phyloP scores from a whole-genome alignment of 2,329 filamentous ascomycete genomes.

The Aureobasidium sp. region DNA sequence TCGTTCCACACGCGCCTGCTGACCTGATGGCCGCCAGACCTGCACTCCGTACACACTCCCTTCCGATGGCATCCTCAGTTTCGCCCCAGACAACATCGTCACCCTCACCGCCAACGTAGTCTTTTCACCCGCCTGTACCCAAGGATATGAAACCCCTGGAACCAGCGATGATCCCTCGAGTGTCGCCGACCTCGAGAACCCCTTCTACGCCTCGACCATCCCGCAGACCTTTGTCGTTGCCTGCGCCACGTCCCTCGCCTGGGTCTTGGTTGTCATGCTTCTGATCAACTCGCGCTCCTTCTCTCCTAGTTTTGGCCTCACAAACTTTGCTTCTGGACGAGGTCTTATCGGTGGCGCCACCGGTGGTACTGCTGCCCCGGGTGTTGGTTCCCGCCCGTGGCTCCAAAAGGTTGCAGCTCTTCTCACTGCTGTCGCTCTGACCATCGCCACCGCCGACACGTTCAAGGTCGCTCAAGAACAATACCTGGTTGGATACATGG shows the following conservation, averaged over 20 bases:
- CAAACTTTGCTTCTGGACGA: conserved; percentile 51
- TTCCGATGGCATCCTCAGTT: conserved; percentile 46
- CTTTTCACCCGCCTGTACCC: conserved; percentile 50
- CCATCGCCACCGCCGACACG: conserved; percentile 86
- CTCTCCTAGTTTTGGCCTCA: conserved; percentile 63
- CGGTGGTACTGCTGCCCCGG: conserved; percentile 57
- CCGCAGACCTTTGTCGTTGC: conserved; percentile 90
- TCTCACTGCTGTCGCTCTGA: conserved; percentile 69
- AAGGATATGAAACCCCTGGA: conserved; percentile 27
- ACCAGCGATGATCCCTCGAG: conserved; percentile 37
- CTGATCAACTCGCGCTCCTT: conserved; percentile 93
- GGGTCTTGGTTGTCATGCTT: conserved; percentile 87
- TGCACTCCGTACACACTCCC: conserved; percentile 57
- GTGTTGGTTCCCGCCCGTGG: conserved; percentile 86
- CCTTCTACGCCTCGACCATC: conserved; percentile 89
- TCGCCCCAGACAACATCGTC: conserved; percentile 46
- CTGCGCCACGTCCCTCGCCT: conserved; percentile 81
- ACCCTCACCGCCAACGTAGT: conserved; percentile 51
- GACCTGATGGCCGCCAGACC: conserved; percentile 29
- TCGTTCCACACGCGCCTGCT: background rate
- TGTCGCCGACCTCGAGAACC: conserved; percentile 63
- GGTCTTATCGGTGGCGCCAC: conserved; percentile 79
- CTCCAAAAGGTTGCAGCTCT: conserved; percentile 64
- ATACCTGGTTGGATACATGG: conserved; percentile 70
- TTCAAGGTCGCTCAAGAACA: conserved; percentile 76